Conservation (phyloP, 2,329 filamentous ascomycete species). For the Penicillium sp. region DNA sequence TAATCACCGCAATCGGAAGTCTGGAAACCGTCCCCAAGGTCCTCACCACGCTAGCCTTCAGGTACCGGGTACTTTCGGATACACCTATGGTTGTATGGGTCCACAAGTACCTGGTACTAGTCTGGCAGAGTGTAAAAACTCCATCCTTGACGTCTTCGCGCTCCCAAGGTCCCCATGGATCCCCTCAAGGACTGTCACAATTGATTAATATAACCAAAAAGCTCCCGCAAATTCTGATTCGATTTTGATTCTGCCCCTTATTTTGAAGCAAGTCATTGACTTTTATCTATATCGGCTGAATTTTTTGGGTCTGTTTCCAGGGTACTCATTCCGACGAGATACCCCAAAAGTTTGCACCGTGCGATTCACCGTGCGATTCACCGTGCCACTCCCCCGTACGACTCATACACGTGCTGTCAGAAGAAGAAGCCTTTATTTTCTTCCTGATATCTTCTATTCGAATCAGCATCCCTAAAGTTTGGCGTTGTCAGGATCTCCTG, state of each 20-base stretch:
- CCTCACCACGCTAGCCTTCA: slow-evolving; percentile 22
- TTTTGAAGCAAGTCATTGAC: background rate
- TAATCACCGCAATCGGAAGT: slow-evolving; percentile 16
- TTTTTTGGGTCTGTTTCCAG: slow-evolving; percentile 5
- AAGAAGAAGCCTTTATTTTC: background rate
- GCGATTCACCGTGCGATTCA: background rate
- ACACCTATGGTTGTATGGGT: background rate
- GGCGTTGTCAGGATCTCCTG: slow-evolving; percentile 15
- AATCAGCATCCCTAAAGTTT: background rate
- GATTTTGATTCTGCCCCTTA: background rate
- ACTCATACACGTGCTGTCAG: background rate
- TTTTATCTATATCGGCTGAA: background rate
- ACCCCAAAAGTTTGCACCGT: background rate
- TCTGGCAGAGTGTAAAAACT: background rate
- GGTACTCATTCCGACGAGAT: slow-evolving; percentile 6
- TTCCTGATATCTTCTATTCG: background rate
- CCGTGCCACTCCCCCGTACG: background rate
- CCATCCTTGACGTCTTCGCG: slow-evolving; percentile 22
- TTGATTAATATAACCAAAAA: background rate
- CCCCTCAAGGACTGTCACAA: background rate
- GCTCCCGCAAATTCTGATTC: slow-evolving; percentile 20
- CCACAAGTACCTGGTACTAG: slow-evolving; percentile 14
- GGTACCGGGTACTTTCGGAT: slow-evolving; percentile 14
- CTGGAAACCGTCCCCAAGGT: slow-evolving; percentile 31
- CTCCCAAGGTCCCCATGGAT: slow-evolving; percentile 36